Conservation (phyloP, 495 filamentous ascomycete genomes). For the Daldinia loculata region DNA sequence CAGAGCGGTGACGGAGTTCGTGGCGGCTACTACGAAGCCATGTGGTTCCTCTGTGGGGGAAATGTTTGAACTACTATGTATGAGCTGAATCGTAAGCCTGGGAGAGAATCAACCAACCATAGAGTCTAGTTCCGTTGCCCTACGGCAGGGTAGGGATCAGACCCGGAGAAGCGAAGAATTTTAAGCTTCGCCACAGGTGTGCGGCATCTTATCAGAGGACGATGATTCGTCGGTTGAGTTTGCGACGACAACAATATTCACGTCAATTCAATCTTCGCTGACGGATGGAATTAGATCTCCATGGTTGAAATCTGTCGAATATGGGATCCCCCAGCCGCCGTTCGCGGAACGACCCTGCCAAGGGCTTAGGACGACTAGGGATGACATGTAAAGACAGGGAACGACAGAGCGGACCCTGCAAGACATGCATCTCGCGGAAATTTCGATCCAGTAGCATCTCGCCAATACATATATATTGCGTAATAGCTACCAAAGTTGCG, state of each 20-base stretch:
- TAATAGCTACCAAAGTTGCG: conserved; percentile 25
- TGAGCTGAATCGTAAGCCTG: conserved; percentile 34
- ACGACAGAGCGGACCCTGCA: conserved; percentile 34
- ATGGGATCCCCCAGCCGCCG: conserved; percentile 19
- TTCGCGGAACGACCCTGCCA: conserved; percentile 39
- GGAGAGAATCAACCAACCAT: conserved; percentile 26
- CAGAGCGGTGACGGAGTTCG: conserved; percentile 34
- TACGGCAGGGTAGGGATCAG: conserved; percentile 33
- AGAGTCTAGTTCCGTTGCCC: conserved; percentile 7
- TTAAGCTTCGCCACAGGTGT: conserved; percentile 34
- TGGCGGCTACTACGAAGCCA: conserved; percentile 29
- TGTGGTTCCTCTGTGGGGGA: conserved; percentile 35
- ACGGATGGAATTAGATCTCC: neutral
- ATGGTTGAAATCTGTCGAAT: conserved; percentile 12
- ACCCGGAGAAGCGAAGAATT: conserved; percentile 30
- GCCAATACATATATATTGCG: conserved; percentile 33
- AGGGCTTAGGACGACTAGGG: conserved; percentile 14
- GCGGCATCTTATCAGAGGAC: conserved; percentile 40
- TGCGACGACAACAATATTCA: conserved; percentile 42
- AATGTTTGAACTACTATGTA: conserved; percentile 12
- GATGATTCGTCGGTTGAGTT: conserved; percentile 36
- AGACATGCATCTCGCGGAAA: conserved; percentile 28
- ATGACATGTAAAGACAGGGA: neutral
- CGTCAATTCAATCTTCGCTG: conserved; percentile 24
- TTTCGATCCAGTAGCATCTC: conserved; percentile 20